These are phyloP conservation scores for Marsdenia floribunda DNA, from an alignment of 257 asterid genomes.

Conservation along the genomic window DNA sequence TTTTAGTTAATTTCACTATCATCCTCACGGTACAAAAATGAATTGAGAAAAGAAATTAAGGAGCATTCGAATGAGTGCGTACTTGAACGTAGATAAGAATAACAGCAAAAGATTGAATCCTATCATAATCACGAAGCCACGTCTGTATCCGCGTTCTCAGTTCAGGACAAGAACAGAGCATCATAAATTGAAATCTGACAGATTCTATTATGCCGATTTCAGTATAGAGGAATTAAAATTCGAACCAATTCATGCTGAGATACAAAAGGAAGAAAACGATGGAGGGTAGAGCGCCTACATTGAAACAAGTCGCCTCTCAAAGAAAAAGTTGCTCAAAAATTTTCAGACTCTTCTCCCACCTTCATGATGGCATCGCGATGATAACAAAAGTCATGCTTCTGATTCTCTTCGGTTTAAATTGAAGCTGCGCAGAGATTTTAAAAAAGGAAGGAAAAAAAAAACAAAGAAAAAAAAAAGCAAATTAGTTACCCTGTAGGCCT, in stretches of 20 bases:
- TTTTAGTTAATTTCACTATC: not conserved
- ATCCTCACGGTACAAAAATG: not conserved
- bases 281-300: not conserved
- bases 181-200: slow-evolving; percentile 24
- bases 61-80: not conserved
- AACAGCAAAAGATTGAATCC: slow-evolving; percentile 77
- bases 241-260: not conserved
- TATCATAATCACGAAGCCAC: slow-evolving; percentile 84
- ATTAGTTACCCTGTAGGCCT: not conserved
- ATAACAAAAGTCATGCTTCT: not conserved
- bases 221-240: not conserved
- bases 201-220: not conserved
- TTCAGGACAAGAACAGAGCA: slow-evolving; percentile 65
- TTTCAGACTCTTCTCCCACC: slow-evolving; percentile 1
- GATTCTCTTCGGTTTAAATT: slow-evolving; percentile 4
- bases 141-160: slow-evolving; percentile 51
- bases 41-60: not conserved
- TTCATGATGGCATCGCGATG: not conserved
- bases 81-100: slow-evolving; percentile 62
- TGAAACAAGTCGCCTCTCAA: not conserved
- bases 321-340: not conserved
- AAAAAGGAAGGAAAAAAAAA: too few relatives aligned
- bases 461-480: too few relatives aligned
- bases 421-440: slow-evolving; percentile 2
- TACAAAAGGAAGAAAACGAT: not conserved